phyloP scores from a whole-genome alignment of 495 filamentous ascomycete species.

The Bryoglossum gracile region DNA sequence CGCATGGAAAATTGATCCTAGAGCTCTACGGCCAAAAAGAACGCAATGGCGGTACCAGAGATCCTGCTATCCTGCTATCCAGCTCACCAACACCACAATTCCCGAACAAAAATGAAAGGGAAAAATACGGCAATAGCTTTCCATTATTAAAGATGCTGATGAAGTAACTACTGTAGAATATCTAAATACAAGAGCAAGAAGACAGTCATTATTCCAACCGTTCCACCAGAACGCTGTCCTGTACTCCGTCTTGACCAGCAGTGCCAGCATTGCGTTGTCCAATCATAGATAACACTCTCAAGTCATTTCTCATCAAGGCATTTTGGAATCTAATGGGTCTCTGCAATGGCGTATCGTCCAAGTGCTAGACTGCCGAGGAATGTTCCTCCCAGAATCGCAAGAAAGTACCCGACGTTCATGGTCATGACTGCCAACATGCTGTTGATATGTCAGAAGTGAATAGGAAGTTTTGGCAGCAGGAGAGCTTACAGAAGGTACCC shows the following conservation, averaged over 20 bases:
- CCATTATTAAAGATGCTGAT: too few species aligned
- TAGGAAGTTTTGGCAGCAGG: not conserved
- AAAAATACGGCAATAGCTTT: too few species aligned
- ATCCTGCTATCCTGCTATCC: too few species aligned
- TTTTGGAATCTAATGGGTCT: constrained; percentile 29
- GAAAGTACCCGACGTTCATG: constrained; percentile 93
- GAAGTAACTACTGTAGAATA: not conserved
- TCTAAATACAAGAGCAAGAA: not conserved
- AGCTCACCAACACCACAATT: too few species aligned
- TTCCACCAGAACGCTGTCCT: too few species aligned
- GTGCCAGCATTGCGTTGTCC: not conserved
- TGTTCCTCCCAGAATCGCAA: constrained; percentile 72
- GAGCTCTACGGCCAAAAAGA: too few species aligned
- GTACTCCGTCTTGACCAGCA: too few species aligned
- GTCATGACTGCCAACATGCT: constrained; percentile 99
- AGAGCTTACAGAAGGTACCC: constrained; percentile 83
- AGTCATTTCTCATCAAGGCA: constrained; percentile 2
- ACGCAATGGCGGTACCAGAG: too few species aligned
- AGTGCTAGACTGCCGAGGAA: constrained; percentile 79
- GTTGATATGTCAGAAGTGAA: constrained; percentile 7
- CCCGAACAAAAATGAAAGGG: too few species aligned
- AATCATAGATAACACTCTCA: too few species aligned
- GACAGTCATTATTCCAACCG: not conserved
- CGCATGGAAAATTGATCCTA: too few species aligned
- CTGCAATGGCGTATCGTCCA: constrained; percentile 50